phyloP scores from a whole-genome alignment of 768 basidiomycete genomes.

The Termitomyces sp. region DNA sequence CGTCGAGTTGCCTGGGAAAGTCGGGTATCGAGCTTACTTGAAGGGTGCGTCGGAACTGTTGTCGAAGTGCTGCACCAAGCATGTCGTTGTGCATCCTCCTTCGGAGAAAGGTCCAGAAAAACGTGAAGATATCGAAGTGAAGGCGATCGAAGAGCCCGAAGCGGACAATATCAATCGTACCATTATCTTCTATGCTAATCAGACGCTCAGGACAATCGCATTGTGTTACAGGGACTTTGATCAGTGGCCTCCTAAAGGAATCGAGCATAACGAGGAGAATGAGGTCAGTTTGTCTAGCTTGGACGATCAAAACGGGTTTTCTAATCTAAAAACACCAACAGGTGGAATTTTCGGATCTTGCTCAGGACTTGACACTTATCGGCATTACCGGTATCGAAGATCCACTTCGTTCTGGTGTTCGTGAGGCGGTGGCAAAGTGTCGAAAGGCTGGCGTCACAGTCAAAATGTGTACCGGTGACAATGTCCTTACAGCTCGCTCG shows the following conservation, averaged over 20 bases:
- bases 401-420: constrained; percentile 72
- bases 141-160: constrained; percentile 58
- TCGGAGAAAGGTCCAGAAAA: constrained; percentile 15
- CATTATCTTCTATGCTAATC: constrained; percentile 97
- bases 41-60: constrained; percentile 97
- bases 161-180: constrained; percentile 85
- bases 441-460: constrained; percentile 85
- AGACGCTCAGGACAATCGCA: constrained; percentile 91
- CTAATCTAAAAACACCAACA: constrained; percentile 21
- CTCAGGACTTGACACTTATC: constrained; percentile 74
- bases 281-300: constrained; percentile 35
- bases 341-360: constrained; percentile 68
- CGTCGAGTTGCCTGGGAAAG: constrained; percentile 46
- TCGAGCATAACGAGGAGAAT: constrained; percentile 32
- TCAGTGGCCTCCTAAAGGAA: constrained; percentile 72
- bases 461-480: constrained; percentile 99
- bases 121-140: constrained; percentile 41
- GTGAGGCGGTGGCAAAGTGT: constrained; percentile 84
- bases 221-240: constrained; percentile 88
- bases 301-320: not conserved
- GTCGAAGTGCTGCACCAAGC: constrained; percentile 64
- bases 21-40: constrained; percentile 56
- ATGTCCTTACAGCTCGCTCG: constrained; percentile 91
- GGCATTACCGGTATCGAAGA: constrained; percentile 95
- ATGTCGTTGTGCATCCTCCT: constrained; percentile 61